Percentiles rank a stretch among this genome's conserved stretches.
These are phyloP conservation scores for Penicillium olsonii DNA, from an alignment of 2,329 filamentous ascomycete species.

Conservation along the genomic window DNA sequence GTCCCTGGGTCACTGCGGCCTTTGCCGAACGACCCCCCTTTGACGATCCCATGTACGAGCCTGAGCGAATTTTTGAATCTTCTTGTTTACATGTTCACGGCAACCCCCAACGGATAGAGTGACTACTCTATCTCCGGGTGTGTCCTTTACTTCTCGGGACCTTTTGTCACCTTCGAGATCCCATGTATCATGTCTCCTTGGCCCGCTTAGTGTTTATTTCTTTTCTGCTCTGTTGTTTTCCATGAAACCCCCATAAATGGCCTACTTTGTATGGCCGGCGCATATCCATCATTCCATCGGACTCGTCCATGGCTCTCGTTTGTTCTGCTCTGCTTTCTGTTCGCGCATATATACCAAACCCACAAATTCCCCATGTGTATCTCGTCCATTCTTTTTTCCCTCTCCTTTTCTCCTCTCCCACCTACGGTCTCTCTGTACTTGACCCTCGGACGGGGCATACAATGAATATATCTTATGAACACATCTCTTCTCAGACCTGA, in stretches of 20 bases:
- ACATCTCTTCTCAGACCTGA: not conserved
- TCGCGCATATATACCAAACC: slow-evolving; percentile 27
- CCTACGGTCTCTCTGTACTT: slow-evolving; percentile 19
- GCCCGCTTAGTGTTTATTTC: slow-evolving; percentile 12
- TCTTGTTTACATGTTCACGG: slow-evolving; percentile 29
- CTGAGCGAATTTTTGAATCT: slow-evolving; percentile 36
- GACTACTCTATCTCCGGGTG: slow-evolving; percentile 13
- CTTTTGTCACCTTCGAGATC: slow-evolving; percentile 16
- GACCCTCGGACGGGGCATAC: slow-evolving; percentile 20
- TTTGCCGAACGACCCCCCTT: slow-evolving; percentile 23
- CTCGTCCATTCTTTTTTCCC: slow-evolving; percentile 17
- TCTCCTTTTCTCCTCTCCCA: slow-evolving; percentile 9
- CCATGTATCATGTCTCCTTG: slow-evolving; percentile 31
- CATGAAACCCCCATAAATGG: slow-evolving; percentile 27
- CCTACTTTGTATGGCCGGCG: slow-evolving; percentile 20
- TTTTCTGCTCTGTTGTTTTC: slow-evolving; percentile 8
- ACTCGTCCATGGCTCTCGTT: slow-evolving; percentile 8
- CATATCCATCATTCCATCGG: slow-evolving; percentile 21
- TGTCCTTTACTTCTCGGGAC: slow-evolving; percentile 22
- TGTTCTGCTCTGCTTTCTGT: slow-evolving; percentile 4
- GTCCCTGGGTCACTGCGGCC: slow-evolving; percentile 7
- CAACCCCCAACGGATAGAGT: slow-evolving; percentile 11
- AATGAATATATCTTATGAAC: slow-evolving; percentile 28
- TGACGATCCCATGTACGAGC: slow-evolving; percentile 42
- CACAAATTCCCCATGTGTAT: slow-evolving; percentile 14